phyloP scores from a whole-genome alignment of 2,329 filamentous ascomycete species.

The Hymenotorrendiella dingleyae region DNA sequence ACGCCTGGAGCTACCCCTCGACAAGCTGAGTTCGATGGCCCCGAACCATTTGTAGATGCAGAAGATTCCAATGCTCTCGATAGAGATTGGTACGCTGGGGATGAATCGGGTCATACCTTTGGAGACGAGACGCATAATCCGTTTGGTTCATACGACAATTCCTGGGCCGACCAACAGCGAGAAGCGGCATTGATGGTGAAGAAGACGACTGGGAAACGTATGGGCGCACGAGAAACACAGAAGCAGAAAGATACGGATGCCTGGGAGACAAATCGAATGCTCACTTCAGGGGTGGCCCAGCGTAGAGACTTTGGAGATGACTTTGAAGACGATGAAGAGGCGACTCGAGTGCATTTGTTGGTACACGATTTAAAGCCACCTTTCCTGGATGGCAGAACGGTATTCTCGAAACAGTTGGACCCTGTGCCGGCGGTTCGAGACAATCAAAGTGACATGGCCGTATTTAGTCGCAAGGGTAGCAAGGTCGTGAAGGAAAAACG shows the following conservation, averaged over 20 bases:
- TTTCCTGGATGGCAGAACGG: slow-evolving; percentile 87
- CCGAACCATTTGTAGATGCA: slow-evolving; percentile 54
- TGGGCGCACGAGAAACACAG: slow-evolving; percentile 71
- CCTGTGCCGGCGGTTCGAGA: slow-evolving; percentile 90
- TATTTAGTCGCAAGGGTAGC: slow-evolving; percentile 93
- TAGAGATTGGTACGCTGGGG: slow-evolving; percentile 87
- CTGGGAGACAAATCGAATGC: slow-evolving; percentile 98
- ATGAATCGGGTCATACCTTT: slow-evolving; percentile 78
- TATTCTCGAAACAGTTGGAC: slow-evolving; percentile 96
- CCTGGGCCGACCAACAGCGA: slow-evolving; percentile 64
- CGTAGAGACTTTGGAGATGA: slow-evolving; percentile 73
- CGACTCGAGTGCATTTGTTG: slow-evolving; percentile 79
- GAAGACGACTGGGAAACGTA: slow-evolving; percentile 66
- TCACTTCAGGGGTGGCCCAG: slow-evolving; percentile 92
- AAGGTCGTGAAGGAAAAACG: slow-evolving; percentile 85
- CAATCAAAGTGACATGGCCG: slow-evolving; percentile 96
- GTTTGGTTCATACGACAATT: slow-evolving; percentile 69
- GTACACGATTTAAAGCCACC: slow-evolving; percentile 92
- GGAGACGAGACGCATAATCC: slow-evolving; percentile 92
- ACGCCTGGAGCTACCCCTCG: slow-evolving; percentile 37
- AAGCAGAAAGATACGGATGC: slow-evolving; percentile 93
- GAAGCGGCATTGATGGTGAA: slow-evolving; percentile 73
- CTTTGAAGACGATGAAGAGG: slow-evolving; percentile 87
- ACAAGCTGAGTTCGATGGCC: slow-evolving; percentile 54
- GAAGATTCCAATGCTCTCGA: slow-evolving; percentile 73